phyloP scores from a whole-genome alignment of 805 yeast species.

The Candida verbasci region DNA sequence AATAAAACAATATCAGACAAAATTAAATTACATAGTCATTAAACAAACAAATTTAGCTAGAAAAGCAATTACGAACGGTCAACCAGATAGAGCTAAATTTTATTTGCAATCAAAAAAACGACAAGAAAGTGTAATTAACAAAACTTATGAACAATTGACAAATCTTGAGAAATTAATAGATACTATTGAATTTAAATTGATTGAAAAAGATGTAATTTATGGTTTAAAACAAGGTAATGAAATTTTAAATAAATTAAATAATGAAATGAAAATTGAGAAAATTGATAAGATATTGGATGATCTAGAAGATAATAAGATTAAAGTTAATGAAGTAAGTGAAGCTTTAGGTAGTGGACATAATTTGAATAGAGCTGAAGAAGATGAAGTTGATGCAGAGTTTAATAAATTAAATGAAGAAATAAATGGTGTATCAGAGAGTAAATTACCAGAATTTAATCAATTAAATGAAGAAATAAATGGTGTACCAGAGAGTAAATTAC shows the following conservation, averaged over 20 bases:
- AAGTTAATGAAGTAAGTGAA: conserved; percentile 70
- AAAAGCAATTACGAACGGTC: conserved; percentile 47
- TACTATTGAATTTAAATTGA: conserved; percentile 81
- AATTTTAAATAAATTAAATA: conserved; percentile 70
- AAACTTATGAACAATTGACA: conserved; percentile 73
- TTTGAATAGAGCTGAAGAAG: conserved; percentile 46
- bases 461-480: conserved; percentile 44
- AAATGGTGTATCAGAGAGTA: conserved; percentile 10
- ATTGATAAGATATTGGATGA: conserved; percentile 85
- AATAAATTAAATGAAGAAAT: conserved; percentile 46
- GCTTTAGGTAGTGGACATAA: conserved; percentile 43
- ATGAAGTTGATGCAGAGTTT: conserved; percentile 65
- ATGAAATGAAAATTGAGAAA: conserved; percentile 70
- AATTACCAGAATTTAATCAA: conserved; percentile 24
- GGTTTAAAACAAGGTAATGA: conserved; percentile 80
- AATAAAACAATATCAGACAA: conserved; percentile 64
- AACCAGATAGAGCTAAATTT: conserved; percentile 59
- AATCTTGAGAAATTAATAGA: conserved; percentile 75
- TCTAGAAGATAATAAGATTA: conserved; percentile 71
- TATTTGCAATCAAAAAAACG: conserved; percentile 75
- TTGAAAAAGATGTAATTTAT: conserved; percentile 78
- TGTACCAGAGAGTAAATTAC: conserved; percentile 9
- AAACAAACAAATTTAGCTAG: conserved; percentile 62
- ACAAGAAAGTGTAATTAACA: conserved; percentile 66
- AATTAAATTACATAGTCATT: conserved; percentile 52